Evolutionary conservation across 306 rosid genomes (phyloP).

Genomic region (Rosa lucieae): DNA sequence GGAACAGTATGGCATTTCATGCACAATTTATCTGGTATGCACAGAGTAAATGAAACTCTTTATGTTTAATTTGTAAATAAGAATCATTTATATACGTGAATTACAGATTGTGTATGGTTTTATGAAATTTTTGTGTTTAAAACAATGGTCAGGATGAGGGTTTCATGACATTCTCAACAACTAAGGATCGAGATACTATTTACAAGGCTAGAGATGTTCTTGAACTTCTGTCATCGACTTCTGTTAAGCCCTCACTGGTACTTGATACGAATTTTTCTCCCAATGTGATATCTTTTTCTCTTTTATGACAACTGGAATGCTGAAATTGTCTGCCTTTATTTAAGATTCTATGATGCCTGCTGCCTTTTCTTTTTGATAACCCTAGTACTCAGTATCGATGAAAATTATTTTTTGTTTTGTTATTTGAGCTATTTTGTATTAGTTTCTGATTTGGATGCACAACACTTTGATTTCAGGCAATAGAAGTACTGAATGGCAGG

Average conservation of each 20-base stretch:
- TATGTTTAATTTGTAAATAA: background rate
- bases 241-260: background rate
- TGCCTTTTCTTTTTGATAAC: background rate
- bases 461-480: background rate
- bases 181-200: background rate
- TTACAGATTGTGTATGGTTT: background rate
- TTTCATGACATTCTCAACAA: background rate
- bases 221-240: background rate
- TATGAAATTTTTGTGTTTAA: background rate
- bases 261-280: background rate
- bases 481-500: background rate
- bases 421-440: background rate
- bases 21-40: background rate
- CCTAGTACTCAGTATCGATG: background rate
- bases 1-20: background rate
- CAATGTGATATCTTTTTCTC: background rate
- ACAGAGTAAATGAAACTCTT: background rate
- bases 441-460: background rate
- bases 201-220: constrained; percentile 7
- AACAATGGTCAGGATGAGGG: background rate
- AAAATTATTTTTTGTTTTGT: too few species aligned
- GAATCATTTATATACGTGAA: background rate
- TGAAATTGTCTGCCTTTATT: background rate
- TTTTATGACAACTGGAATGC: background rate
- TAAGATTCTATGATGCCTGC: background rate